Evolutionary conservation across 768 basidiomycete genomes (phyloP).

Genomic region (Leccinum pellstonianum): DNA sequence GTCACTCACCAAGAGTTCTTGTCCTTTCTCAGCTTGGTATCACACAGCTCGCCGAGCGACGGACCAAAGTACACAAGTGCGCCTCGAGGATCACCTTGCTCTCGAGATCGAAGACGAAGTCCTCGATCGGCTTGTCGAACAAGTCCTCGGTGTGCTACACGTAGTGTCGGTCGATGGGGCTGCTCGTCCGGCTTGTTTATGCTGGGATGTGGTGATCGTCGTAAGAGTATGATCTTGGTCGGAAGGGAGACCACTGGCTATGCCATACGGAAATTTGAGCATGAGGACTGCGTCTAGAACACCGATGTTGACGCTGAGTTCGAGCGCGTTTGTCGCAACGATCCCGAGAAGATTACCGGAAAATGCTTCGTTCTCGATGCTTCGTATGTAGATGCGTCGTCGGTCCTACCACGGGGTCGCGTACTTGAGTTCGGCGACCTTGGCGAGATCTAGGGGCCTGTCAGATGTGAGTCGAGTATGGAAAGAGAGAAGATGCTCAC

Average conservation of each 20-base stretch:
- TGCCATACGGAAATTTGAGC: constrained; percentile 76
- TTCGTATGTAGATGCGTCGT: constrained; percentile 34
- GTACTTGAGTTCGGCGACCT: too few species aligned
- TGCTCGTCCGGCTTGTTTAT: constrained; percentile 87
- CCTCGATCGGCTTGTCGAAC: constrained; percentile 58
- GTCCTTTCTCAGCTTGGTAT: constrained; percentile 59
- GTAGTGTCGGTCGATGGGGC: constrained; percentile 79
- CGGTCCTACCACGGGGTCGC: constrained; percentile 55
- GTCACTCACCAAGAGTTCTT: constrained; percentile 74
- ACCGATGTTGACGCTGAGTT: constrained; percentile 90
- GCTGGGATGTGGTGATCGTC: constrained; percentile 38
- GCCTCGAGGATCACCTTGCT: constrained; percentile 76
- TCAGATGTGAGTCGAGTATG: too few species aligned
- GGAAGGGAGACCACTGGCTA: constrained; percentile 50
- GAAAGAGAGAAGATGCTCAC: too few species aligned
- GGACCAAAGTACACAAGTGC: constrained; percentile 80
- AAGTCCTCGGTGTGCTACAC: constrained; percentile 66
- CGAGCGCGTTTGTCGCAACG: constrained; percentile 86
- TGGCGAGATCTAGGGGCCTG: too few species aligned
- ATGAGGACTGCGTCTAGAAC: constrained; percentile 84
- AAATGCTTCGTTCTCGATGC: constrained; percentile 85
- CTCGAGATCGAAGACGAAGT: constrained; percentile 69
- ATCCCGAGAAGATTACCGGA: constrained; percentile 81
- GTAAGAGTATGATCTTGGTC: not conserved
- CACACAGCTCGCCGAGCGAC: constrained; percentile 55